Evolutionary conservation across 2,329 filamentous ascomycete species (phyloP).

Genomic region (Neofusicoccum kwambonambiense): DNA sequence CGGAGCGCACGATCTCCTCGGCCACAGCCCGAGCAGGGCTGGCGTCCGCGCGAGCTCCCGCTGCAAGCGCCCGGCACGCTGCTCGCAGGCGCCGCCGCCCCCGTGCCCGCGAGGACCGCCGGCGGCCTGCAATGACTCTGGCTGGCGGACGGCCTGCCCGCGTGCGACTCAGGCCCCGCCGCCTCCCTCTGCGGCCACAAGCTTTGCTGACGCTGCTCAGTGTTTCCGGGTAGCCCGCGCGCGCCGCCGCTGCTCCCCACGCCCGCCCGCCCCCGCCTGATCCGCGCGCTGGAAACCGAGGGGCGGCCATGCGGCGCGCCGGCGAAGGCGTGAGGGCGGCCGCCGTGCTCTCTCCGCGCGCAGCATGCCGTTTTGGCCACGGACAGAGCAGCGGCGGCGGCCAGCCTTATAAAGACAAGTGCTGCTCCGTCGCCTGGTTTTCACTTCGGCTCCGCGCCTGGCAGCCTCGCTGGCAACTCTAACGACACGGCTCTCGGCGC

Average conservation of each 20-base stretch:
- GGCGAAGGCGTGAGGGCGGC: too few relatives aligned
- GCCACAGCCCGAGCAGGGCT: not conserved
- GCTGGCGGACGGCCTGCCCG: constrained; percentile 5
- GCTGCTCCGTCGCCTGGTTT: not conserved
- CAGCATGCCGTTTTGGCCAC: not conserved
- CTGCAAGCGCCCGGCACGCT: not conserved
- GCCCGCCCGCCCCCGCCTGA: not conserved
- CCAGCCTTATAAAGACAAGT: not conserved
- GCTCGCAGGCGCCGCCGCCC: too few relatives aligned
- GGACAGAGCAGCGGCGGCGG: not conserved
- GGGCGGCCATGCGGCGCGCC: too few relatives aligned
- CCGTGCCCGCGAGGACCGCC: too few relatives aligned
- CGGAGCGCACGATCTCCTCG: not conserved
- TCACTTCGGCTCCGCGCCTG: not conserved
- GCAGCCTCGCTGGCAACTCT: not conserved
- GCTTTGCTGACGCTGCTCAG: not conserved
- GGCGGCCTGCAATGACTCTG: not conserved
- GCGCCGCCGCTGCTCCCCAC: not conserved
- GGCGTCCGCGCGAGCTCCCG: not conserved
- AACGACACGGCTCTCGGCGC: not conserved
- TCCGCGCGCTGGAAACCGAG: not conserved
- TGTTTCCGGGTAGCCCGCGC: constrained; percentile 2
- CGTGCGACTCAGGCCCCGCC: constrained; percentile 1
- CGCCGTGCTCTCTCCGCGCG: not conserved
- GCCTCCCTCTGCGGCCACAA: not conserved